Evolutionary conservation across 768 basidiomycete species (phyloP).

Genomic region (Exidia glandulosa): DNA sequence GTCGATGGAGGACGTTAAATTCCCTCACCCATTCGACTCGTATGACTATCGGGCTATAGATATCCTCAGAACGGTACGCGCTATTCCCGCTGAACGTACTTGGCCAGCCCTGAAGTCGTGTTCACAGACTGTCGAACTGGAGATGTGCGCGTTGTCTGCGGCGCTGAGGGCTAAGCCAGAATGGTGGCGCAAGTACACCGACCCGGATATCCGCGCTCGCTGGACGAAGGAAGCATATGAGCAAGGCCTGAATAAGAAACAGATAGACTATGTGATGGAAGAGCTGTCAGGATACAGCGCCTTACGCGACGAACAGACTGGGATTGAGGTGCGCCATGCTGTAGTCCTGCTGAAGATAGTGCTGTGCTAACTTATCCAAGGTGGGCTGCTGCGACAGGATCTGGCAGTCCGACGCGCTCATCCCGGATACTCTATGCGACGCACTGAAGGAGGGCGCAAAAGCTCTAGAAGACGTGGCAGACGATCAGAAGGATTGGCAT

Average conservation of each 20-base stretch:
- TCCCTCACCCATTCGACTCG: neutral
- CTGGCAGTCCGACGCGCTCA: slow-evolving; percentile 12
- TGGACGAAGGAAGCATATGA: slow-evolving; percentile 26
- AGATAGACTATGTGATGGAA: slow-evolving; percentile 40
- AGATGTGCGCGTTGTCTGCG: slow-evolving; percentile 38
- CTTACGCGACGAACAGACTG: slow-evolving; percentile 28
- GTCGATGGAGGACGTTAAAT: too few relatives aligned
- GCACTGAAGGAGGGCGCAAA: slow-evolving; percentile 4
- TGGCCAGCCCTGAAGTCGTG: too few relatives aligned
- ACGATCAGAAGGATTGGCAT: slow-evolving; percentile 18
- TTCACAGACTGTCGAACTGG: slow-evolving; percentile 39
- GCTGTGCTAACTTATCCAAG: neutral
- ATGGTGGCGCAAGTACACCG: slow-evolving; percentile 31
- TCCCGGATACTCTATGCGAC: slow-evolving; percentile 5
- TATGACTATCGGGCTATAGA: neutral
- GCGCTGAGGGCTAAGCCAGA: slow-evolving; percentile 25
- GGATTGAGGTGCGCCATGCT: slow-evolving; percentile 14
- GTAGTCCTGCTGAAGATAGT: neutral
- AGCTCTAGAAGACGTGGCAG: slow-evolving; percentile 13
- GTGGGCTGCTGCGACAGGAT: slow-evolving; percentile 8
- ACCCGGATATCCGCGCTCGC: slow-evolving; percentile 15
- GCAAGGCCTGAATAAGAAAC: slow-evolving; percentile 22
- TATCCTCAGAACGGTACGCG: too few relatives aligned
- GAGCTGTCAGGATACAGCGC: slow-evolving; percentile 36
- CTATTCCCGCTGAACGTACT: too few relatives aligned